Evolutionary conservation across 805 yeast genomes (phyloP), one percentile per base, ranked within the genome.

Genomic region (Yamadazyma paraphyllophila): DNA sequence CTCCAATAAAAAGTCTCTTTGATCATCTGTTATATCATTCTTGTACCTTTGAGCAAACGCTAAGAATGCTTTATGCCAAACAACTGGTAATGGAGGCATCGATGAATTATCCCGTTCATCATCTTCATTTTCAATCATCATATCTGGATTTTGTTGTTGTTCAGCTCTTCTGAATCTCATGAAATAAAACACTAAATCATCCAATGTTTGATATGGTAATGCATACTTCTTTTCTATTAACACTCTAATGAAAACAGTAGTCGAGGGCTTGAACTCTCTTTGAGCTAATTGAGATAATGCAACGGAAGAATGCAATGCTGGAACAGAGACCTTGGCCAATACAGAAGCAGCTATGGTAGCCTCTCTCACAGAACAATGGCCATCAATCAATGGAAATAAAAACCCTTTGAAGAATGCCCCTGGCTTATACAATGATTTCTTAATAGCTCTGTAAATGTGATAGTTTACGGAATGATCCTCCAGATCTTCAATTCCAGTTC

Each of bases 21-120:
- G 99, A 63, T 94, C 99, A 57, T 89, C 96, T n/a, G 99, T 94
- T 48, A 94, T 88, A 73, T 94, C 99, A 61, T 94, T 92, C 66
- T 92, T 94, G 64, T 94, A 94, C 53, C 97, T 78, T 70, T 91
- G 97, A 30, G 97, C 96, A 71, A 94, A 94, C 1, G 94, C 85
- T 46, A 94, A 74, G 61, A 94, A 86, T 2, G 97, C 92, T 65
- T 92, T 96, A 65, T 95, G 98, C 98, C 99, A 94, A 31, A 92
- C 92, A 13, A 94, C 87, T 7, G 99, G 98, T 61, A 94, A 75
- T 41, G 78, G 78, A 20, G 85, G 82, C n/a, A 73, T 59, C 13
- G 40, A 25, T 7, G 24, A 29, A 9, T 38, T 20, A 10, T 32
- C 32, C 2, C 35, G 41, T 25, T 40, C 36, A 16, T 34, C 43